Base-by-base conservation (phyloP, 176 grass and related monocot species). In the Zea mays region DNA sequence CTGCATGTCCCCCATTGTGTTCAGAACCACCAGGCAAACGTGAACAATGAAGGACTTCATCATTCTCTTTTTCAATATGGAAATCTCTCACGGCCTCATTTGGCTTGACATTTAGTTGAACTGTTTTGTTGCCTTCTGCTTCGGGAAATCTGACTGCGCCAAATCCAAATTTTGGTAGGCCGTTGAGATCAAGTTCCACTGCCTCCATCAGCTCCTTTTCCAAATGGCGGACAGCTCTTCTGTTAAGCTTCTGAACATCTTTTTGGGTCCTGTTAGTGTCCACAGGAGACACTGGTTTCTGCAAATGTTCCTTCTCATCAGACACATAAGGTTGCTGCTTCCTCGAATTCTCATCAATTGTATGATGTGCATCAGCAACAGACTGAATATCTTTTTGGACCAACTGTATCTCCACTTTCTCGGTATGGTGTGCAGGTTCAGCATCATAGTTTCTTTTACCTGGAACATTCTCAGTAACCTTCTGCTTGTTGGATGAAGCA, bases 141-240 rank as follows among this genome's bases (percentile, higher is more conserved):
- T 83, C 56, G 52, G 59, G 67, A 84, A 73, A 71, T 75, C 85
- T 88, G 16, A 74, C 56, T 66, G 64, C 79, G 75, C 58, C 41
- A 49, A 80, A 37, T 69, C 60, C 56, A 50, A 75, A 71, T 80
- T 90, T 97, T 12, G 86, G 88, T 39, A 85, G 39, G 50, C 90
- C 85, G 73, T 84, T 59, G 15, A 85, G 83, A 52, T 89, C 87
- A 73, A 89, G 75, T 81, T 87, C 70, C 6, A 88, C 85, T 69
- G 74, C 82, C 67, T 80, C 85, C 78, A 88, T 72, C 57, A 85
- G 55, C 35, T 71, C 77, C 52, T 71, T 76, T 72, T 77, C 65
- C 0, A 45, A 72, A 70, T 77, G 82, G 8, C 52, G 51, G 12
- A 0, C 3, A 52, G 70, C 63, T 60, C 74, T 87, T 64, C 68